Conservation (phyloP, 495 filamentous ascomycete species). For the Penicillium cataractarum region DNA sequence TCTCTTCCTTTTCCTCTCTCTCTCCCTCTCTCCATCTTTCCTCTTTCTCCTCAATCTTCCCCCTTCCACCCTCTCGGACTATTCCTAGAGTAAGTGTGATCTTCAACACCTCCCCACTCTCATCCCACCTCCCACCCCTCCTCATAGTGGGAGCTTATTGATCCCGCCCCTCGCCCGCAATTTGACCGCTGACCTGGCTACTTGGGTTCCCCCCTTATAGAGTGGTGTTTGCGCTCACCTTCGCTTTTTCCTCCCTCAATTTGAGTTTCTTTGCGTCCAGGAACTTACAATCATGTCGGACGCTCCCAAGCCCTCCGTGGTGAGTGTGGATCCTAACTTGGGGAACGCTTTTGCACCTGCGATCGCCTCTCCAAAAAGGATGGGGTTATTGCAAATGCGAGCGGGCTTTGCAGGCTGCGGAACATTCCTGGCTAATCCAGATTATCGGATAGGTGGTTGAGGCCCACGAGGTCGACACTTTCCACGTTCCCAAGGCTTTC, state of each 20-base stretch:
- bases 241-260: not conserved
- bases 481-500: constrained; percentile 65
- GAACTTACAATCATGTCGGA: constrained; percentile 63
- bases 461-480: constrained; percentile 85
- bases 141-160: constrained; percentile 14
- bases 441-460: constrained; percentile 54
- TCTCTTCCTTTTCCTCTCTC: constrained; percentile 10
- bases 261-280: constrained; percentile 2
- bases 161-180: constrained; percentile 13
- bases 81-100: constrained; percentile 3
- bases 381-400: not conserved
- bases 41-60: constrained; percentile 4
- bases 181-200: not conserved
- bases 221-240: constrained; percentile 9
- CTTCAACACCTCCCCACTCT: constrained; percentile 6
- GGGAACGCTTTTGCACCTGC: not conserved
- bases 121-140: constrained; percentile 3
- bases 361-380: not conserved
- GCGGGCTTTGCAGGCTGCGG: not conserved
- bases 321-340: constrained; percentile 38
- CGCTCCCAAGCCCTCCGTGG: constrained; percentile 67
- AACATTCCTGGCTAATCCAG: not conserved
- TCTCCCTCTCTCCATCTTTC: not conserved
- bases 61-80: constrained; percentile 11
- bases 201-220: not conserved